Percentiles rank a stretch among this genome's conserved stretches.
phyloP scores from a whole-genome alignment of 495 filamentous ascomycete genomes.

The Filosporella fistucella region DNA sequence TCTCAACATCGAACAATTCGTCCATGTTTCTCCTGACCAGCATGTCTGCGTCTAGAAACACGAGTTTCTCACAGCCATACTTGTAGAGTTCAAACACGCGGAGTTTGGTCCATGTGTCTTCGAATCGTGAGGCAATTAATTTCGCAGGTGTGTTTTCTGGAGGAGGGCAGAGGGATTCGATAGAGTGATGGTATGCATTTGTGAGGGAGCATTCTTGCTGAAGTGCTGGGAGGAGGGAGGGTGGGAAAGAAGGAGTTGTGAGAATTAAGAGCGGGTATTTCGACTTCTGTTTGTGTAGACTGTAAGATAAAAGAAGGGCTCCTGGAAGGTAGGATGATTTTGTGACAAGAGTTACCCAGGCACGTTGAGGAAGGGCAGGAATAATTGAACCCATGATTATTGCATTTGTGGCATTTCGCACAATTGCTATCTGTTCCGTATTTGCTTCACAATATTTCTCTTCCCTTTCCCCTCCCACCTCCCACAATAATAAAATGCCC shows the following conservation, averaged over 20 bases:
- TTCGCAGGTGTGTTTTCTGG: slow-evolving; percentile 16
- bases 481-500: no score
- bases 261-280: slow-evolving; percentile 43
- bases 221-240: slow-evolving; percentile 28
- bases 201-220: slow-evolving; percentile 27
- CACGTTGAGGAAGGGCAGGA: slow-evolving; percentile 8
- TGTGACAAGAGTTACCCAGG: slow-evolving; percentile 46
- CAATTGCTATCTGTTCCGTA: no score
- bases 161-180: slow-evolving; percentile 29
- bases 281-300: slow-evolving; percentile 36
- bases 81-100: slow-evolving; percentile 39
- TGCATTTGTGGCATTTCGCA: no score
- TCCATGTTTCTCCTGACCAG: slow-evolving; percentile 40
- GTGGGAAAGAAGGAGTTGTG: slow-evolving; percentile 33
- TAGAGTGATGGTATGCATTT: slow-evolving; percentile 29
- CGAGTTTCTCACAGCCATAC: slow-evolving; percentile 32
- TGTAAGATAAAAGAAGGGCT: slow-evolving; percentile 42
- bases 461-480: no score
- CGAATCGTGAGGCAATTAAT: slow-evolving; percentile 40
- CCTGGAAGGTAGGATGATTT: slow-evolving; percentile 45
- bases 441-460: no score
- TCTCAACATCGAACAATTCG: slow-evolving; percentile 32
- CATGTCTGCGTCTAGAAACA: slow-evolving; percentile 50
- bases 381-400: no score
- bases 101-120: slow-evolving; percentile 53